phyloP scores from a whole-genome alignment of 768 basidiomycete species.

The Fomitopsis serialis region DNA sequence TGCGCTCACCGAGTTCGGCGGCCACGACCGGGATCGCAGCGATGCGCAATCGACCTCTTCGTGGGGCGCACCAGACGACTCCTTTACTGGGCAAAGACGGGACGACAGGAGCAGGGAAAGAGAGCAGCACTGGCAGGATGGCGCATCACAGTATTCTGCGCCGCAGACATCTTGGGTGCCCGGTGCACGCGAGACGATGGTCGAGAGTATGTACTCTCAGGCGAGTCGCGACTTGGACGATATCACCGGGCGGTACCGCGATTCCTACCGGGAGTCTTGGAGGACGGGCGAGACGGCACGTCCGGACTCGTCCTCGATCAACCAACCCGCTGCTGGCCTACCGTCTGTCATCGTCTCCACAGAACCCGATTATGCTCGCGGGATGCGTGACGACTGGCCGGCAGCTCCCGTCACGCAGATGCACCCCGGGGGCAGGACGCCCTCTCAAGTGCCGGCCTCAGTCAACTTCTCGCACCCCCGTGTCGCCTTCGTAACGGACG shows the following conservation, averaged over 20 bases:
- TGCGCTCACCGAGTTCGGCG: slow-evolving; percentile 21
- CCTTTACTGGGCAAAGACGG: not conserved
- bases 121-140: not conserved
- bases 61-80: slow-evolving; percentile 7
- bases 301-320: not conserved
- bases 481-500: slow-evolving; percentile 37
- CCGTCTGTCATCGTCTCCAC: slow-evolving; percentile 52
- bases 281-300: slow-evolving; percentile 6
- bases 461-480: slow-evolving; percentile 61
- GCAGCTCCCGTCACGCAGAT: slow-evolving; percentile 5
- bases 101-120: not conserved
- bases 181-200: not conserved
- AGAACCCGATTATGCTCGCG: slow-evolving; percentile 2
- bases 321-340: slow-evolving; percentile 16
- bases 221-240: slow-evolving; percentile 18
- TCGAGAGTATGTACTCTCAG: slow-evolving; percentile 11
- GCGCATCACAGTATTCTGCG: too few species aligned
- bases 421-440: slow-evolving; percentile 29
- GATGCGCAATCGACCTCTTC: slow-evolving; percentile 10
- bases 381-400: not conserved
- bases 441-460: slow-evolving; percentile 31
- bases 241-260: slow-evolving; percentile 16
- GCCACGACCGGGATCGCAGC: slow-evolving; percentile 5
- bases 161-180: not conserved
- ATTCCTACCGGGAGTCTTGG: slow-evolving; percentile 8